A percentile compares a stretch with the other conserved stretches of the same genome.
phyloP scores from a whole-genome alignment of 2,329 filamentous ascomycete species.

The Acrodontium crateriforme region DNA sequence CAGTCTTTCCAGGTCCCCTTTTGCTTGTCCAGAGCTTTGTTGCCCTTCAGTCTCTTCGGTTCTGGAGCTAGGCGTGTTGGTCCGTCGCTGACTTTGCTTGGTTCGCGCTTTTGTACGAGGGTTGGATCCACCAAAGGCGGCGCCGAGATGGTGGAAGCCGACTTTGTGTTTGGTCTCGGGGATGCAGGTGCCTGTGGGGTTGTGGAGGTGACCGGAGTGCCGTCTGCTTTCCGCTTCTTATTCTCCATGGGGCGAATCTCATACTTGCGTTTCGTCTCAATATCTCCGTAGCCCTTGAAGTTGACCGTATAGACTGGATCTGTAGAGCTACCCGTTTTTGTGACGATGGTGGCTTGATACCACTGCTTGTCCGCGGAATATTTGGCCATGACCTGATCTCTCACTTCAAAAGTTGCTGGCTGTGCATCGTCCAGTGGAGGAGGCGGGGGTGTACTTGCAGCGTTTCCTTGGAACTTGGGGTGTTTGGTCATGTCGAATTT shows the following conservation, averaged over 20 bases:
- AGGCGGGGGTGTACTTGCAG: constrained; percentile 17
- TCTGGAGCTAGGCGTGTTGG: constrained; percentile 31
- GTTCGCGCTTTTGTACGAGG: constrained; percentile 47
- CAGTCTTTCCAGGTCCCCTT: constrained; percentile 96
- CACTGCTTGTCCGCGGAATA: constrained; percentile 87
- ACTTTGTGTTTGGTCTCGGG: constrained; percentile 21
- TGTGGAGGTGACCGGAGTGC: constrained; percentile 38
- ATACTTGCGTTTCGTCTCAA: constrained; percentile 63
- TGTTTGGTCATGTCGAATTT: constrained; percentile 42
- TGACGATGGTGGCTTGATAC: constrained; percentile 85
- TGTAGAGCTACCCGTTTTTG: constrained; percentile 81
- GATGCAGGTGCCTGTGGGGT: constrained; percentile 24
- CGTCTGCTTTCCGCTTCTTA: constrained; percentile 65
- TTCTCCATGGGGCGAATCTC: constrained; percentile 62
- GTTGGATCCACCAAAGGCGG: constrained; percentile 54
- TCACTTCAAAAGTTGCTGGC: constrained; percentile 58
- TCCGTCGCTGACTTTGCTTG: constrained; percentile 48
- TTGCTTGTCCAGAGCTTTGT: constrained; percentile 76
- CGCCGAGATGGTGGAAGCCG: constrained; percentile 48
- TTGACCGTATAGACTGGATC: constrained; percentile 89
- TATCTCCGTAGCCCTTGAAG: constrained; percentile 76
- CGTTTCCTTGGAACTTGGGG: constrained; percentile 47
- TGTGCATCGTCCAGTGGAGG: constrained; percentile 23
- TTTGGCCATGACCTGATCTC: constrained; percentile 80
- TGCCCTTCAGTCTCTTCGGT: constrained; percentile 74